Percentiles rank a stretch among this genome's conserved stretches.
Evolutionary conservation across 139 green algal genomes (phyloP).

Genomic region (Chlorella sp.): DNA sequence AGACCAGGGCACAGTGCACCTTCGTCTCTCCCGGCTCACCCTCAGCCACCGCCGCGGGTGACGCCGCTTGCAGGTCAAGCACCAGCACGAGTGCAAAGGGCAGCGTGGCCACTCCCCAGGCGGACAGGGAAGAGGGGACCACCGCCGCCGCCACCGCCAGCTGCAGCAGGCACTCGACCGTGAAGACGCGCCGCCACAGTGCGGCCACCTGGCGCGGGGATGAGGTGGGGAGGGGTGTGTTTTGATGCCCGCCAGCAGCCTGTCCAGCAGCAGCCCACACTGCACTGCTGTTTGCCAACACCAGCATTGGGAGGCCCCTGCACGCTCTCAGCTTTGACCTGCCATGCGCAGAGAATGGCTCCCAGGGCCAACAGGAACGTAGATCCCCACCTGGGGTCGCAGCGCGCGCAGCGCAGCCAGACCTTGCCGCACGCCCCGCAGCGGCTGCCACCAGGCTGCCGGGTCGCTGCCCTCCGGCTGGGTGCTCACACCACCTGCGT

Average conservation of each 20-base stretch:
- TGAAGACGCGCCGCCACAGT: slow-evolving; percentile 30
- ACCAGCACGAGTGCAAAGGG: slow-evolving; percentile 53
- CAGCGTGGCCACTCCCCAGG: slow-evolving; percentile 50
- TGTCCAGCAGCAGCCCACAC: too few species aligned
- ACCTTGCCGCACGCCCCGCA: neutral
- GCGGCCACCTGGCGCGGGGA: neutral
- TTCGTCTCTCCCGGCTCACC: neutral
- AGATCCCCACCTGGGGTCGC: neutral
- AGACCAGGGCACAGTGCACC: too few species aligned
- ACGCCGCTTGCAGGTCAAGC: slow-evolving; percentile 44
- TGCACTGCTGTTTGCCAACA: too few species aligned
- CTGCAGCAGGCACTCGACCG: slow-evolving; percentile 48
- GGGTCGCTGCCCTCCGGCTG: neutral
- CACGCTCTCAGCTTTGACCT: too few species aligned
- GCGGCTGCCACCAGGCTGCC: neutral
- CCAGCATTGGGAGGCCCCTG: too few species aligned
- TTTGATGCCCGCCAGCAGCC: too few species aligned
- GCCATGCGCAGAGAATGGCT: too few species aligned
- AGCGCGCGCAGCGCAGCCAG: neutral
- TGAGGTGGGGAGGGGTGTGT: neutral
- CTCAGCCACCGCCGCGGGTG: slow-evolving; percentile 33
- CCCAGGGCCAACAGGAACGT: too few species aligned
- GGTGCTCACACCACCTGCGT: neutral
- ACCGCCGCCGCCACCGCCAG: slow-evolving; percentile 43
- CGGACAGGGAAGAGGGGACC: slow-evolving; percentile 40